A percentile compares a stretch with the other conserved stretches of the same genome.
phyloP scores from a whole-genome alignment of 2,329 filamentous ascomycete species.

The Orbilia javanica region DNA sequence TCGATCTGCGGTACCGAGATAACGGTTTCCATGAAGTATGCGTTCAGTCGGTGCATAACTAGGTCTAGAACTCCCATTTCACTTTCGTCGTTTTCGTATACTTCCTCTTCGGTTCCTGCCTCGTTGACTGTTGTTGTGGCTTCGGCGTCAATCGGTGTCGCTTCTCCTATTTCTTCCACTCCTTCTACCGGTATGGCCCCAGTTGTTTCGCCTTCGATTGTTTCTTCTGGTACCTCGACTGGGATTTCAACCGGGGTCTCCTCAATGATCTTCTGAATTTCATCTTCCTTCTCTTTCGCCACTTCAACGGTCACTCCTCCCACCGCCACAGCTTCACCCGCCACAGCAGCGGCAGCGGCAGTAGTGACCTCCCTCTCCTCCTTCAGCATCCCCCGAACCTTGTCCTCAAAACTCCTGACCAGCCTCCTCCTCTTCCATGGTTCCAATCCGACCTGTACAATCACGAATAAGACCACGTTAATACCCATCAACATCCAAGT shows the following conservation, averaged over 20 bases:
- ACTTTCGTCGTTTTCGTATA: not conserved
- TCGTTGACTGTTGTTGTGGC: not conserved
- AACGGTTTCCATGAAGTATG: slow-evolving; percentile 57
- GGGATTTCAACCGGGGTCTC: not conserved
- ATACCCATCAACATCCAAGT: slow-evolving; percentile 98
- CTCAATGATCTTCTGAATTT: slow-evolving; percentile 4
- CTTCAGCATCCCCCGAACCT: slow-evolving; percentile 77
- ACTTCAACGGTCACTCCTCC: slow-evolving; percentile 6
- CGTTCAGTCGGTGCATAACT: slow-evolving; percentile 33
- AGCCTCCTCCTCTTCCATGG: slow-evolving; percentile 87
- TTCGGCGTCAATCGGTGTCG: not conserved
- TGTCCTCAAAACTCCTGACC: slow-evolving; percentile 84
- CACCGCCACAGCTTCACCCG: slow-evolving; percentile 64
- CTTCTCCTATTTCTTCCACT: not conserved
- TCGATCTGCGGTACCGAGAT: slow-evolving; percentile 56
- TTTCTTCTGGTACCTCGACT: not conserved
- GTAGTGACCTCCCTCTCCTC: slow-evolving; percentile 73
- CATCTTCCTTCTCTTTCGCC: slow-evolving; percentile 9
- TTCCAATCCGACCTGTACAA: slow-evolving; percentile 89
- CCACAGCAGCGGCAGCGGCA: slow-evolving; percentile 69
- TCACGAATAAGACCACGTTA: slow-evolving; percentile 88
- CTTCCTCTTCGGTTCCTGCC: slow-evolving; percentile 2
- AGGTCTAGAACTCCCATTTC: slow-evolving; percentile 5
- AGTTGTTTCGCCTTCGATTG: not conserved
- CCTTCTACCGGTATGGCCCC: not conserved